Conservation (phyloP, 2,329 filamentous ascomycete species). For the Arthrobotrys musiformis region DNA sequence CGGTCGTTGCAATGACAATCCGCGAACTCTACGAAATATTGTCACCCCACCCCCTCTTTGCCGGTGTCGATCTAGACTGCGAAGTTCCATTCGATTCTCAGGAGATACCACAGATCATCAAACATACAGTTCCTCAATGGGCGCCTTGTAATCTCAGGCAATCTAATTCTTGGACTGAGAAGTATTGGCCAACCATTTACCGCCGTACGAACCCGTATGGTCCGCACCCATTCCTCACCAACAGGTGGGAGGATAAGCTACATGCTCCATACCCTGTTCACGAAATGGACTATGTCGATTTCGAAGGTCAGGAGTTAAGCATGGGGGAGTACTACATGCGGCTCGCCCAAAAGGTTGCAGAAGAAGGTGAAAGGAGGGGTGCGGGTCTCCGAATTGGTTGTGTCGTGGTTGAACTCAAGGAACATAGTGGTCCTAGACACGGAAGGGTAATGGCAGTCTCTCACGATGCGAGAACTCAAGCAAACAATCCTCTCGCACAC, state of each 20-base stretch:
- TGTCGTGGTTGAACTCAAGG: conserved; percentile 73
- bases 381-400: conserved; percentile 78
- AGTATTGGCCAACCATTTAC: conserved; percentile 87
- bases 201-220: conserved; percentile 88
- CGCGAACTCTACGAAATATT: conserved; percentile 68
- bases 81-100: conserved; percentile 61
- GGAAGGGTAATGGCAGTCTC: conserved; percentile 74
- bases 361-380: conserved; percentile 69
- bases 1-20: conserved; percentile 67
- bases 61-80: conserved; percentile 62
- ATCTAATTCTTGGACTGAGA: conserved; percentile 76
- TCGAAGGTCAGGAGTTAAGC: conserved; percentile 75
- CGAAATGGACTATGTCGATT: conserved; percentile 62
- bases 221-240: conserved; percentile 79
- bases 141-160: conserved; percentile 80
- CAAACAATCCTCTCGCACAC: conserved; percentile 81
- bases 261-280: conserved; percentile 27
- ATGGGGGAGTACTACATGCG: conserved; percentile 74
- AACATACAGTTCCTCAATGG: conserved; percentile 76
- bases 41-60: conserved; percentile 60
- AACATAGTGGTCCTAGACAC: conserved; percentile 59
- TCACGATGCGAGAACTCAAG: conserved; percentile 75
- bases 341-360: conserved; percentile 73
- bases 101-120: conserved; percentile 68
- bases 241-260: conserved; percentile 52